These are phyloP conservation scores for Jacaranda mimosifolia DNA, from an alignment of 257 asterid species.

Conservation along the genomic window DNA sequence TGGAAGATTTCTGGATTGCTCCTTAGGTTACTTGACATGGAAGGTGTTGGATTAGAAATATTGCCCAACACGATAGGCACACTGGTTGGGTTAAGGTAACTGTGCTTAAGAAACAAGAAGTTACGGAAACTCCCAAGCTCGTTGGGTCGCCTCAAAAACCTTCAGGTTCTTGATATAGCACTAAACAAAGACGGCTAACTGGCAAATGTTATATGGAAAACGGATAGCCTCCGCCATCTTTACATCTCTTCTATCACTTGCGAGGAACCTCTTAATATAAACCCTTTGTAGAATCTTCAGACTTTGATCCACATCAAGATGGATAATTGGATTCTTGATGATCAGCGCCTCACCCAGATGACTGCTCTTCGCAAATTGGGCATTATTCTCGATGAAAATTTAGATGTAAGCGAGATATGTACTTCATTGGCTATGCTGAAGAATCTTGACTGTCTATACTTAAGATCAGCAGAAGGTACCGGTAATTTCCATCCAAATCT, in stretches of 20 bases:
- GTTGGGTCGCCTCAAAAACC: background rate
- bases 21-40: too few species aligned
- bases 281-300: constrained; percentile 24
- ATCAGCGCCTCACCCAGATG: background rate
- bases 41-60: too few species aligned
- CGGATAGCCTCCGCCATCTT: constrained; percentile 17
- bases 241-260: constrained; percentile 3
- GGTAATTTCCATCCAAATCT: constrained; percentile 27
- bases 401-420: background rate
- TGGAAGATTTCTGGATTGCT: too few species aligned
- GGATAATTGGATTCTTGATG: background rate
- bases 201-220: too few species aligned
- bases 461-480: background rate
- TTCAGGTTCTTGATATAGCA: too few species aligned
- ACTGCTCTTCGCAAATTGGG: constrained; percentile 17
- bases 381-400: background rate
- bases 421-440: constrained; percentile 10
- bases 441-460: constrained; percentile 9
- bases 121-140: constrained; percentile 25
- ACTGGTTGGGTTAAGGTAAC: too few species aligned
- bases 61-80: too few species aligned
- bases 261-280: background rate
- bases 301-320: constrained; percentile 28
- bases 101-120: too few species aligned
- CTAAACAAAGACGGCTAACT: too few species aligned